phyloP scores from a whole-genome alignment of 192 early-diverging fungal species.

The Backusella mclennaniae region DNA sequence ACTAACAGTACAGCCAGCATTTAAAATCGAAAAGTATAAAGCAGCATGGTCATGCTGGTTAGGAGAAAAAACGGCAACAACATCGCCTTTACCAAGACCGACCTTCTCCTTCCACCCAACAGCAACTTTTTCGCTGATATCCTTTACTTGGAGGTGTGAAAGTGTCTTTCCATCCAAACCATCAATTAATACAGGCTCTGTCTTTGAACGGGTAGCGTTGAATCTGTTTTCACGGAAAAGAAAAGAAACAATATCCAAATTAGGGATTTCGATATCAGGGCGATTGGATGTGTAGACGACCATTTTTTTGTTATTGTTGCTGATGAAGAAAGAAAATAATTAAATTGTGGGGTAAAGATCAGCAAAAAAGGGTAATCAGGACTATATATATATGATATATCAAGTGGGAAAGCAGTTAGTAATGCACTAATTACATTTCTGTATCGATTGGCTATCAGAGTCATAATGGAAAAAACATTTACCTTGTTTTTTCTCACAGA shows the following conservation, averaged over 20 bases:
- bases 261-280: neutral
- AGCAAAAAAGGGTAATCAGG: neutral
- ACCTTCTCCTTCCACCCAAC: conserved; percentile 49
- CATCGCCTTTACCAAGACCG: conserved; percentile 64
- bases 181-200: conserved; percentile 51
- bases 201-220: neutral
- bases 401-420: conserved; percentile 7
- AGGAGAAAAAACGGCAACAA: conserved; percentile 65
- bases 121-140: conserved; percentile 45
- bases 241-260: neutral
- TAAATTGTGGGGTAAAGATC: neutral
- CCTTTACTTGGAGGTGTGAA: conserved; percentile 46
- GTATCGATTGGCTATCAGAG: neutral
- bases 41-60: conserved; percentile 69
- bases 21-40: conserved; percentile 54
- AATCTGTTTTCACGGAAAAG: neutral
- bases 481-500: neutral
- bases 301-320: neutral
- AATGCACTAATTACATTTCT: neutral
- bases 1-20: conserved; percentile 67
- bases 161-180: conserved; percentile 41
- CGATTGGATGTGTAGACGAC: neutral
- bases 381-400: neutral
- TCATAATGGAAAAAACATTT: neutral
- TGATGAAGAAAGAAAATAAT: neutral